phyloP scores from a whole-genome alignment of 805 yeast genomes.

The Blastobotrys parvus region DNA sequence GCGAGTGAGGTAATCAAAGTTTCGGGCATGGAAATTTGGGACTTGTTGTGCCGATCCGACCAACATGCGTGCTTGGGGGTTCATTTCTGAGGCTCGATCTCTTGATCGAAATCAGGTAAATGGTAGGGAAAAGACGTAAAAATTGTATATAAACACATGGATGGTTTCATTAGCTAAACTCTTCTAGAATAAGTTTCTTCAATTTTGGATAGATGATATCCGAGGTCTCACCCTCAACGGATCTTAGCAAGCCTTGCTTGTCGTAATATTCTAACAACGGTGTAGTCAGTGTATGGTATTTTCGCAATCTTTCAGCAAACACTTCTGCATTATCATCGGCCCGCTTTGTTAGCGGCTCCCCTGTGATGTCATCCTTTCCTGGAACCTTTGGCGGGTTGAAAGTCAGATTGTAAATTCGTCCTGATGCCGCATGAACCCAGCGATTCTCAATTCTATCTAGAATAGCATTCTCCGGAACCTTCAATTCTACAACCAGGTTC shows the following conservation, averaged over 20 bases:
- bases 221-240: constrained; percentile 69
- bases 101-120: too few species aligned
- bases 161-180: constrained; percentile 2
- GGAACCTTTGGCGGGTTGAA: constrained; percentile 84
- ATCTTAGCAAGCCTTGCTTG: constrained; percentile 40
- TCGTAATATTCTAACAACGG: constrained; percentile 62
- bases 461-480: constrained; percentile 80
- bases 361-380: constrained; percentile 81
- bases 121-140: too few species aligned
- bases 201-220: constrained; percentile 78
- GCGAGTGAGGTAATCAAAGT: too few species aligned
- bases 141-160: neutral
- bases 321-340: constrained; percentile 75
- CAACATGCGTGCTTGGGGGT: too few species aligned
- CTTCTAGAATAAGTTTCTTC: constrained; percentile 16
- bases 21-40: too few species aligned
- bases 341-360: constrained; percentile 74
- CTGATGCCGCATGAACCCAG: constrained; percentile 78
- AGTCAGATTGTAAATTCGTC: constrained; percentile 75
- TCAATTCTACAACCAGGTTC: constrained; percentile 75
- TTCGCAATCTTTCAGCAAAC: constrained; percentile 56
- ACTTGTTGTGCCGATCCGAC: too few species aligned
- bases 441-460: constrained; percentile 74
- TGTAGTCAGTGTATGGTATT: constrained; percentile 47
- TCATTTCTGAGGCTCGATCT: too few species aligned